phyloP scores from a whole-genome alignment of 2,329 filamentous ascomycete genomes.

The Cercospora berteroae region DNA sequence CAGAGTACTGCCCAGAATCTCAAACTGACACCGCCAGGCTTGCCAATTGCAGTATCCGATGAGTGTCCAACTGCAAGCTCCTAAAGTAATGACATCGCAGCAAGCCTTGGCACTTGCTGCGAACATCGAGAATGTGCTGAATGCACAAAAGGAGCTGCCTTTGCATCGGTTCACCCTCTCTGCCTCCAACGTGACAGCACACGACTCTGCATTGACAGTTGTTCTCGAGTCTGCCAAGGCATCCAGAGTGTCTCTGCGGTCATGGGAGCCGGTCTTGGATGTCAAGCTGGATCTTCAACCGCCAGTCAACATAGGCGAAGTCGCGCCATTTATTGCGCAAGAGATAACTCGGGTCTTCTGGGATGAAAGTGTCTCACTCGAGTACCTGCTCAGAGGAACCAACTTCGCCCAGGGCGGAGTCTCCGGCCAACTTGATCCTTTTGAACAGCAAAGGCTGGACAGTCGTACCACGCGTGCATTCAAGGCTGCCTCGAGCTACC shows the following conservation, averaged over 20 bases:
- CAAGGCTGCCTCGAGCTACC: constrained; percentile 90
- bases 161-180: constrained; percentile 73
- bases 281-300: constrained; percentile 70
- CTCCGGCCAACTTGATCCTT: constrained; percentile 36
- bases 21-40: constrained; percentile 54
- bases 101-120: constrained; percentile 62
- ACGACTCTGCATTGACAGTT: constrained; percentile 62
- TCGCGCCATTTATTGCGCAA: constrained; percentile 74
- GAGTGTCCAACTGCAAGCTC: constrained; percentile 72
- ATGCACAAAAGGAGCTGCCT: constrained; percentile 82
- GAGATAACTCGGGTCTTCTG: constrained; percentile 75
- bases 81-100: constrained; percentile 47
- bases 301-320: constrained; percentile 62
- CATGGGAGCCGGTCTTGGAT: constrained; percentile 69
- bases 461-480: constrained; percentile 77
- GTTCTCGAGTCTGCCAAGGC: constrained; percentile 37
- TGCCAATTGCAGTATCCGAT: constrained; percentile 88
- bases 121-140: constrained; percentile 80
- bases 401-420: constrained; percentile 26
- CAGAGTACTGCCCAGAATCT: not conserved
- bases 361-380: constrained; percentile 83
- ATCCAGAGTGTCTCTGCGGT: constrained; percentile 49
- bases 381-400: constrained; percentile 33
- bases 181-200: constrained; percentile 25
- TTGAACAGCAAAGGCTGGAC: constrained; percentile 49